Base-by-base conservation (phyloP, 2,329 filamentous ascomycete genomes). In the Fusarium sterilihyphosum region DNA sequence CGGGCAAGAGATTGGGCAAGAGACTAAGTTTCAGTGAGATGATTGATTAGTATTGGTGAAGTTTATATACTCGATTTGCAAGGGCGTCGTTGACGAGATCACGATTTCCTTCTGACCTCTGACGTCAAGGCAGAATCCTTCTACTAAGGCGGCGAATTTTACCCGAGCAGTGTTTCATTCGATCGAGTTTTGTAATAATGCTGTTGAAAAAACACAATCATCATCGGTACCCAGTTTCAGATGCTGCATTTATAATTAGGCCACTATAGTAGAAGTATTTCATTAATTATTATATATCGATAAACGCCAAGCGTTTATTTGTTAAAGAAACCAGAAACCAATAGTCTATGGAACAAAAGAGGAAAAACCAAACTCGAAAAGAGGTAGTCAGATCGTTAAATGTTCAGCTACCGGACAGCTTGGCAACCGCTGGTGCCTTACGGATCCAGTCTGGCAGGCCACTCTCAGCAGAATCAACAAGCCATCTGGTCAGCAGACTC, bases 401-500 rank as follows among this genome's bases (percentile, higher is more conserved):
- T 37, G 12, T 13, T 62, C 13, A 62, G 18, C 60, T 62, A 9
- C 12, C 9, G 5, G 60, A 17, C 8, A 62, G 31, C 24, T 24
- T 62, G 4, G 50, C 12, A 20, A 62, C 60, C 0, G 38, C 50
- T 7, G 60, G 60, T 17, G n/a, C n/a, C 31, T 62, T 58, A 7
- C 31, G 50, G 6, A 62, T 20, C 50, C 60, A 62, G 4, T 62
- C 50, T 11, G 17, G n/a, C 22, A 58, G 5, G 1, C 49, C 50
- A 24, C 13, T 13, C 4, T 62, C 60, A 44, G 18, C 58, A 26
- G 63, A 63, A 73, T 81, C 80, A 12, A 79, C 79, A 20, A 81
- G 75, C 80, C 80, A 82, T 53, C 72, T 73, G 3, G 79, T 71
- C 54, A 82, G 40, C 6, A 66, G 20, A 5, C 20, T 6, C 5